These are phyloP conservation scores for Chaetomiaceae sp. DNA, from an alignment of 2,329 filamentous ascomycete species.

Conservation along the genomic window DNA sequence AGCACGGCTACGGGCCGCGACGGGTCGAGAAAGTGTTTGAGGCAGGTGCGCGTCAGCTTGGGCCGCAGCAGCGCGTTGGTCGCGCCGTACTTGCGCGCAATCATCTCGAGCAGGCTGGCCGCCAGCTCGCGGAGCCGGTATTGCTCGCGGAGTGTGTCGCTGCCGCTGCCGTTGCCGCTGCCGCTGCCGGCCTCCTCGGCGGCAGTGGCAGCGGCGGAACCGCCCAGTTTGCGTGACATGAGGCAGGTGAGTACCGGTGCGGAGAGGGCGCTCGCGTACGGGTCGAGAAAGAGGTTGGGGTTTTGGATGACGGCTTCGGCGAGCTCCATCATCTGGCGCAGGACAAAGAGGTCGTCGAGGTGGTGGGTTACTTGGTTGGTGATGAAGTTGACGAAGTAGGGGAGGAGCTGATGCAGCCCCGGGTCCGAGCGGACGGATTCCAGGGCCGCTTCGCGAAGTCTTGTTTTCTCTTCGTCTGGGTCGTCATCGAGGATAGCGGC, in stretches of 20 bases:
- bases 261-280: conserved; percentile 60
- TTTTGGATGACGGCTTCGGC: conserved; percentile 81
- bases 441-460: conserved; percentile 76
- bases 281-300: conserved; percentile 66
- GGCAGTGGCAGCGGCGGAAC: conserved; percentile 28
- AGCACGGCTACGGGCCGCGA: conserved; percentile 77
- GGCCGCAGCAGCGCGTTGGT: conserved; percentile 79
- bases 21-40: conserved; percentile 88
- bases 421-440: conserved; percentile 84
- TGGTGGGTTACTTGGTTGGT: conserved; percentile 94
- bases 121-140: conserved; percentile 82
- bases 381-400: conserved; percentile 95
- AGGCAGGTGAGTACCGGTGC: conserved; percentile 89
- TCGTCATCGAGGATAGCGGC: conserved; percentile 82
- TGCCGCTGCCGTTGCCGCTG: too few species aligned
- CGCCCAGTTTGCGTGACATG: conserved; percentile 75
- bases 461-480: conserved; percentile 68
- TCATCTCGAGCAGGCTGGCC: conserved; percentile 72
- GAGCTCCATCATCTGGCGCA: conserved; percentile 90
- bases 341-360: conserved; percentile 81
- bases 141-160: conserved; percentile 56
- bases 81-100: conserved; percentile 75
- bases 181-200: conserved; percentile 47
- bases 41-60: conserved; percentile 84
- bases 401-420: conserved; percentile 88